phyloP scores from a whole-genome alignment of 2,329 filamentous ascomycete species.

The Thielaviopsis euricoi region DNA sequence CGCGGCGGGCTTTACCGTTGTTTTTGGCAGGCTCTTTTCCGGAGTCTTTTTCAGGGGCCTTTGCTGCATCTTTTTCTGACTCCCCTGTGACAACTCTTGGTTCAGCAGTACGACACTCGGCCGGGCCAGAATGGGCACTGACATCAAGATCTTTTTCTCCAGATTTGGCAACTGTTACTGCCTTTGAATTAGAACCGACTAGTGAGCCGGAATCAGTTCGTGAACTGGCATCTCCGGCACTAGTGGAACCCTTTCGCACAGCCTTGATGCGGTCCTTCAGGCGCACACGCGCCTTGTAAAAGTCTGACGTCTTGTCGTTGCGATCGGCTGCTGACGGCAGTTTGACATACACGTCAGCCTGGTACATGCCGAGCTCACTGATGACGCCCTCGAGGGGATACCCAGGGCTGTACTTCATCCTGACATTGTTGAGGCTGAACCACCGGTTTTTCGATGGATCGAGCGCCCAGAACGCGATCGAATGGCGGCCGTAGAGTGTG shows the following conservation, averaged over 20 bases:
- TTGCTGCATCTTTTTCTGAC: too few species aligned
- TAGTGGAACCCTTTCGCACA: neutral
- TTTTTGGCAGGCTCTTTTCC: conserved; percentile 14
- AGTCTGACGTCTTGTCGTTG: neutral
- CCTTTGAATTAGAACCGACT: neutral
- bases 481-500: conserved; percentile 9
- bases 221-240: too few species aligned
- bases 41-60: neutral
- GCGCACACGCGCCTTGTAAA: neutral
- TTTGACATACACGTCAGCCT: neutral
- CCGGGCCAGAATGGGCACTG: too few species aligned
- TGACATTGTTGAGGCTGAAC: conserved; percentile 4
- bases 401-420: neutral
- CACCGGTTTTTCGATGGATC: conserved; percentile 1
- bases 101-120: too few species aligned
- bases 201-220: neutral
- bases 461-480: neutral
- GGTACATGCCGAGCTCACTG: neutral
- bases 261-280: neutral
- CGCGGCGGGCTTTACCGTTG: conserved; percentile 17
- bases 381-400: neutral
- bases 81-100: too few species aligned
- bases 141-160: too few species aligned
- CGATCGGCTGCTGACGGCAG: neutral
- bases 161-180: too few species aligned